Conservation (phyloP, 2,329 filamentous ascomycete species). For the Clonostachys byssicola region DNA sequence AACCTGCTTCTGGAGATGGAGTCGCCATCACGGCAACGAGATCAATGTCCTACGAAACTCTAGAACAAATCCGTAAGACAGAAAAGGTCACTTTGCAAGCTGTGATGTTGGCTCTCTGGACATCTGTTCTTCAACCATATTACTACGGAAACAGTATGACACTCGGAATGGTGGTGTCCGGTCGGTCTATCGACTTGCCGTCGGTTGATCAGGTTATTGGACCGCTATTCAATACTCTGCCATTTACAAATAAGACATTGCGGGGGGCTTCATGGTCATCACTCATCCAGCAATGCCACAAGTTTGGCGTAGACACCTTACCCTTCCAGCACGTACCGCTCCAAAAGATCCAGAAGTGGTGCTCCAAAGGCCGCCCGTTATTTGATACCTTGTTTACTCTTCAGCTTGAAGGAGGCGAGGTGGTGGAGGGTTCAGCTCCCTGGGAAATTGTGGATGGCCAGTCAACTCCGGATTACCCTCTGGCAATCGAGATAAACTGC, state of each 20-base stretch:
- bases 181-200: conserved; percentile 66
- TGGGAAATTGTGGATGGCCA: conserved; percentile 52
- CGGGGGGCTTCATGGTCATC: conserved; percentile 50
- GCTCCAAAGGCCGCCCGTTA: conserved; percentile 51
- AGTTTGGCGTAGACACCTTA: conserved; percentile 63
- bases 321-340: conserved; percentile 71
- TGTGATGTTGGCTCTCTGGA: conserved; percentile 72
- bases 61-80: conserved; percentile 50
- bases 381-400: conserved; percentile 86
- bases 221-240: conserved; percentile 86
- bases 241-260: conserved; percentile 52
- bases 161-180: conserved; percentile 75
- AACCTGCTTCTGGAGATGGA: conserved; percentile 2
- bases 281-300: conserved; percentile 61
- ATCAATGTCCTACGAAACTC: conserved; percentile 25
- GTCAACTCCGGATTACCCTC: conserved; percentile 61
- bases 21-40: conserved; percentile 6
- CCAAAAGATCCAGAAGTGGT: conserved; percentile 78
- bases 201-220: conserved; percentile 66
- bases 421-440: conserved; percentile 13
- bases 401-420: conserved; percentile 44
- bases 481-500: conserved; percentile 72
- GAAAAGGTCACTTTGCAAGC: conserved; percentile 77
- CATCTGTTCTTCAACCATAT: conserved; percentile 52
- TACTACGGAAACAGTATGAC: conserved; percentile 34